Percentiles rank a stretch among this genome's conserved stretches.
phyloP scores from a whole-genome alignment of 202 grass and related monocot genomes.

The Bolboschoenoplectus hybrid region DNA sequence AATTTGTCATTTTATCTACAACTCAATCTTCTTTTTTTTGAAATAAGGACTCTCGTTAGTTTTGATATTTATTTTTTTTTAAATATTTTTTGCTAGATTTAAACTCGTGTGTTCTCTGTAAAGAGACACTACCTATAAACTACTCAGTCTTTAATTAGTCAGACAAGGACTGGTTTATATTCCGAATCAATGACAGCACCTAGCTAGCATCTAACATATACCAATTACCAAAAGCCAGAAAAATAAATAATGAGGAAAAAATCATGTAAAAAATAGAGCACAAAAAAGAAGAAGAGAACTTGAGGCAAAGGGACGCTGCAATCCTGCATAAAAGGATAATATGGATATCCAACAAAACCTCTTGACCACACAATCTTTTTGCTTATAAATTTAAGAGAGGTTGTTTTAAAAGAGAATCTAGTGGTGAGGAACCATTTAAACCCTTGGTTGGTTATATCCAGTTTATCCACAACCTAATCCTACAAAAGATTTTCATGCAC shows the following conservation, averaged over 20 bases:
- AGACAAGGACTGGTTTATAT: background rate
- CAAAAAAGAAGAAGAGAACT: constrained; percentile 10
- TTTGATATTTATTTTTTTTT: too few species aligned
- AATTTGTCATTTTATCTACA: constrained; percentile 20
- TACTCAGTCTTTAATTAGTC: background rate
- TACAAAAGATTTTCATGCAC: background rate
- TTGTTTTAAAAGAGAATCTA: constrained; percentile 21
- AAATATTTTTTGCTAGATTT: too few species aligned
- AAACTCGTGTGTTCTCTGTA: too few species aligned
- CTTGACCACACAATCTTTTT: constrained; percentile 24
- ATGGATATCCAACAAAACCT: background rate
- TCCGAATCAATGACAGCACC: constrained; percentile 13
- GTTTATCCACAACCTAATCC: constrained; percentile 35
- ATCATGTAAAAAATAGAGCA: background rate
- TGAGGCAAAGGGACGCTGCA: background rate
- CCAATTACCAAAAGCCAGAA: background rate
- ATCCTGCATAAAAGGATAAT: constrained; percentile 16
- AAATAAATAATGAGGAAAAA: background rate
- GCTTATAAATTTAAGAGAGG: background rate
- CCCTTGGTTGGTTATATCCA: constrained; percentile 21
- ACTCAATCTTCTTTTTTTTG: too few species aligned
- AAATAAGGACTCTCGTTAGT: too few species aligned
- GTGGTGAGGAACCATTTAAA: constrained; percentile 10
- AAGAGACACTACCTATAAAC: too few species aligned
- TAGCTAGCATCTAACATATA: background rate